phyloP scores from a whole-genome alignment of 2,329 filamentous ascomycete genomes.

The Colletotrichum echinochloae region DNA sequence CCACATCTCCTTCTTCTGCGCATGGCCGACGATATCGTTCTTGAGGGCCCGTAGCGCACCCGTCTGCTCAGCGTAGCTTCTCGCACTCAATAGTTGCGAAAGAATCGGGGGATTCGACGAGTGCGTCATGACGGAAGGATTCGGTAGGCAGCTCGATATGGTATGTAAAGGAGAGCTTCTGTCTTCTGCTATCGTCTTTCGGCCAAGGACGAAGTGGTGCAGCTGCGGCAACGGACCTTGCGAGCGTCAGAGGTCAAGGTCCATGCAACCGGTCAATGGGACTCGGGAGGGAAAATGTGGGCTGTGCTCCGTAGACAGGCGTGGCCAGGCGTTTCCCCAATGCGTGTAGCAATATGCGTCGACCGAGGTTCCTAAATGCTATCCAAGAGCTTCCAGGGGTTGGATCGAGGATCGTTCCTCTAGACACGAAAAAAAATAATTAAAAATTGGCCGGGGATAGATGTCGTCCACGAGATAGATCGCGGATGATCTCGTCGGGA shows the following conservation, averaged over 20 bases:
- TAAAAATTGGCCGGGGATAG: constrained; percentile 9
- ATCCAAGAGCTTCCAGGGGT: background rate
- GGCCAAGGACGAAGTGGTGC: constrained; percentile 23
- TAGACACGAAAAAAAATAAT: constrained; percentile 5
- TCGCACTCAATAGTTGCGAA: constrained; percentile 67
- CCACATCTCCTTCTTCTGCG: constrained; percentile 85
- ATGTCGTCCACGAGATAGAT: constrained; percentile 12
- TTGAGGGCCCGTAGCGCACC: constrained; percentile 79
- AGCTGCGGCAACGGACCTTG: constrained; percentile 31
- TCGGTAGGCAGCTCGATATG: background rate
- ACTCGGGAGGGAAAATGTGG: constrained; percentile 24
- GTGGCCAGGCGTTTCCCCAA: constrained; percentile 5
- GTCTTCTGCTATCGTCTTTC: constrained; percentile 28
- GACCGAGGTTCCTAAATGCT: background rate
- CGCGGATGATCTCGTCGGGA: constrained; percentile 13
- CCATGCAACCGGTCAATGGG: constrained; percentile 35
- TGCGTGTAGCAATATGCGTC: background rate
- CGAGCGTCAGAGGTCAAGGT: constrained; percentile 38
- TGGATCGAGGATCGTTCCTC: constrained; percentile 3
- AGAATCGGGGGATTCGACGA: constrained; percentile 65
- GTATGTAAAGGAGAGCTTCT: constrained; percentile 12
- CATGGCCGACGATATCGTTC: constrained; percentile 90
- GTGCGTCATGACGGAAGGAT: constrained; percentile 61
- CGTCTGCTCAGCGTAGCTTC: constrained; percentile 63
- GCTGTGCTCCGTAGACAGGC: constrained; percentile 17